Conservation (phyloP, 352 stramenopile species). For the Globisporangium megalacanthum region DNA sequence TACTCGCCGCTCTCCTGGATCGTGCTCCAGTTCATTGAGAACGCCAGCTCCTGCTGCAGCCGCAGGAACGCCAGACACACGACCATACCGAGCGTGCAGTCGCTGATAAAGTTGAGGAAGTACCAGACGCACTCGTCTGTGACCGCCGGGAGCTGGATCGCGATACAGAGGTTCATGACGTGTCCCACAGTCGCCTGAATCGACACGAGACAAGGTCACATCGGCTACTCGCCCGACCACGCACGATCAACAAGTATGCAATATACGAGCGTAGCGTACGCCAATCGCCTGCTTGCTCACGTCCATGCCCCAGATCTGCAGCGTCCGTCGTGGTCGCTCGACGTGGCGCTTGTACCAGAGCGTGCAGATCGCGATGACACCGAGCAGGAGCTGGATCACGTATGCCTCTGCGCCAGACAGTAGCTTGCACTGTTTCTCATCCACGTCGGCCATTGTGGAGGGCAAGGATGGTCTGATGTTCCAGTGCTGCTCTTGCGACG, state of each 20-base stretch:
- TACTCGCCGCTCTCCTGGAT: constrained; percentile 80
- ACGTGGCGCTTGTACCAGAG: constrained; percentile 86
- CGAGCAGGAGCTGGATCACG: constrained; percentile 61
- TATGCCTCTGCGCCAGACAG: constrained; percentile 69
- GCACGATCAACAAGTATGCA: not conserved
- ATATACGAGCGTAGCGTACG: constrained; percentile 14
- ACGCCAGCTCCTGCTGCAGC: constrained; percentile 67
- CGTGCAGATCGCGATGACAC: constrained; percentile 54
- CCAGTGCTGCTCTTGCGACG: not conserved
- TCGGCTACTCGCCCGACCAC: not conserved
- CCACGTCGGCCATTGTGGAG: constrained; percentile 8
- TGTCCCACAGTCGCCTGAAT: constrained; percentile 48
- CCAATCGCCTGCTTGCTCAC: constrained; percentile 82
- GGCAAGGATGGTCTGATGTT: not conserved
- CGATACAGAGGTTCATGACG: constrained; percentile 67
- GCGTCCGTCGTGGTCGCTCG: constrained; percentile 54
- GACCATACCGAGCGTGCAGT: constrained; percentile 78
- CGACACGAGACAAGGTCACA: not conserved
- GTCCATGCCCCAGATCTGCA: constrained; percentile 78
- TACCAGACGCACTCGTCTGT: constrained; percentile 85
- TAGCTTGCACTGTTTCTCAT: constrained; percentile 42
- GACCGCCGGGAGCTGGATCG: constrained; percentile 65
- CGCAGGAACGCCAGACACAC: constrained; percentile 71
- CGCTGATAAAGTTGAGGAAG: constrained; percentile 79
- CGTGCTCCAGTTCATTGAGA: constrained; percentile 62